Evolutionary conservation across 495 filamentous ascomycete genomes (phyloP), one percentile per base, ranked within the genome.

Genomic region (Penicillium alfredii): DNA sequence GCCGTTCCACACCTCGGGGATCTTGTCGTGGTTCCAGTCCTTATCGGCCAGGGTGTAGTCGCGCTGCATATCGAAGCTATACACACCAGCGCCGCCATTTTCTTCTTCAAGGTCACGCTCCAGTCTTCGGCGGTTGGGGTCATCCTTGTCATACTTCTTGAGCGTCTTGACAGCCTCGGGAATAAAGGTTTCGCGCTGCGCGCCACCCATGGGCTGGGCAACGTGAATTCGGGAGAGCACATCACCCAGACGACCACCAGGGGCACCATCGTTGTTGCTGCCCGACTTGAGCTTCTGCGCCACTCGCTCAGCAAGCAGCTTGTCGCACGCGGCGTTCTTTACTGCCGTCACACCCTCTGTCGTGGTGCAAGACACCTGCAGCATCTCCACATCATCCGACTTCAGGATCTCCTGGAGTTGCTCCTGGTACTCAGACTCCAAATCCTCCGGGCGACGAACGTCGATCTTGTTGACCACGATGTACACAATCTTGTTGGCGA

Each of bases 381-480:
- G 73, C 56, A 97, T 62, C 64, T 98, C 92, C 13, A 96, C 86
- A 53, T 90, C 86, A 24, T 80, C 83, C 6, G 83, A 77, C 61
- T 86, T 90, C 15, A 90, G 68, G 37, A 98, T 78, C 14, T 74
- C 64, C 57, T 92, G 78, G 27, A 98, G 66, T 51, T 86, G 74
- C 18, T 77, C 77, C 56, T 87, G 82, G 27, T 81, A 80, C 45
- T 86, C 86, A 0, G 74, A 71, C 38, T 95, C 88, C 17, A 98
- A 69, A 47, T 98, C 87, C 53, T 95, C 88, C 4, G 88, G 86
- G 25, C 76, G 73, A 53, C 81, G 80, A 42, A 95, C 73, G 63
- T 98, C 92, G 45, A 95, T 94, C 74, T 98, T 98, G 77, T 98
- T 98, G 62, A 97, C 77, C 33, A 98, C 85, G 30, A 98, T 71